Percentiles rank a stretch among this genome's conserved stretches.
Conservation (phyloP, 306 rosid genomes). For the Malus asiatica region DNA sequence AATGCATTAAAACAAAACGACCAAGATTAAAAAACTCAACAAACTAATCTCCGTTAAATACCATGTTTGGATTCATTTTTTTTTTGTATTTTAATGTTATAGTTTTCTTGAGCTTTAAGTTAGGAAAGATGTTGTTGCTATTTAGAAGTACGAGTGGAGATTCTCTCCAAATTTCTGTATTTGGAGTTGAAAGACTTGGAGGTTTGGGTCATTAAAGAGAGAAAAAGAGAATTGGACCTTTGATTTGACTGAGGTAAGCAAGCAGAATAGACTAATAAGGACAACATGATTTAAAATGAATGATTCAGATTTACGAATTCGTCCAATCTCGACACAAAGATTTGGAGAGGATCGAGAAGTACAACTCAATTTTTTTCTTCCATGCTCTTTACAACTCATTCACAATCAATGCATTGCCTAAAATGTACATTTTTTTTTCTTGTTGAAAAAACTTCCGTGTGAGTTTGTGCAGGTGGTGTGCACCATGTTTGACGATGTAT, state of each 20-base stretch:
- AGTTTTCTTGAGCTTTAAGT: neutral
- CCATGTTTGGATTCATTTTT: too few relatives aligned
- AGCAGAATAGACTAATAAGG: fast-evolving
- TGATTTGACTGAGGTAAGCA: too few relatives aligned
- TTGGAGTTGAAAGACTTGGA: too few relatives aligned
- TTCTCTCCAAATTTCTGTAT: too few relatives aligned
- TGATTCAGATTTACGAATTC: too few relatives aligned
- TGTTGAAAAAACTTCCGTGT: neutral
- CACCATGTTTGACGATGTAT: neutral
- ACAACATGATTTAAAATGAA: too few relatives aligned
- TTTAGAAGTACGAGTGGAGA: neutral
- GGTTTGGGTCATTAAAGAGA: fast-evolving
- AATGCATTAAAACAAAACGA: too few relatives aligned
- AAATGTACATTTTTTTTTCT: neutral
- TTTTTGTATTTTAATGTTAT: too few relatives aligned
- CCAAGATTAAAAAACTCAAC: too few relatives aligned
- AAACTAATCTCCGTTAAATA: too few relatives aligned
- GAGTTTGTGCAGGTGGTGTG: neutral
- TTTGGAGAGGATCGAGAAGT: neutral
- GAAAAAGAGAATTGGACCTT: fast-evolving
- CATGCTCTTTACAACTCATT: neutral
- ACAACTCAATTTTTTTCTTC: neutral
- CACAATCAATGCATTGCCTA: neutral
- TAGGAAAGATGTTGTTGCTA: neutral
- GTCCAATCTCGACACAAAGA: too few relatives aligned